phyloP scores from a whole-genome alignment of 768 basidiomycete genomes.

The Ramaria sp. region DNA sequence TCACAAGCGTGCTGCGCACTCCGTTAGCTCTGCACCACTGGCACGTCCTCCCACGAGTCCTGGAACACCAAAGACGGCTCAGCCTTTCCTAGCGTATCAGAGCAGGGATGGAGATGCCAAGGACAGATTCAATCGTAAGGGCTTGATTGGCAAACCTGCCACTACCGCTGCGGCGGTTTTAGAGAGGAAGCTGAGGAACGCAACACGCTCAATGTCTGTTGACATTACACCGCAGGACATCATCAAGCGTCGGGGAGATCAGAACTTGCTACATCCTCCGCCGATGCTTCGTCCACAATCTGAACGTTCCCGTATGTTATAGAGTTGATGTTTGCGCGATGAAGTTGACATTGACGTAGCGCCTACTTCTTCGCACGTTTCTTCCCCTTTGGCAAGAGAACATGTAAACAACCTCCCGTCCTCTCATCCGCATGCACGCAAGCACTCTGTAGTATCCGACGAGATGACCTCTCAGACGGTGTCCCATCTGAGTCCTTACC shows the following conservation, averaged over 20 bases:
- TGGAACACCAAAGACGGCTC: constrained; percentile 38
- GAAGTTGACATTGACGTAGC: background rate
- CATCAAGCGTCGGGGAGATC: constrained; percentile 14
- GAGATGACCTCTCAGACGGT: constrained; percentile 11
- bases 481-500: constrained; percentile 18
- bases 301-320: background rate
- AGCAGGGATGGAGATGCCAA: constrained; percentile 8
- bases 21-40: constrained; percentile 73
- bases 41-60: constrained; percentile 78
- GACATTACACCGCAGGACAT: constrained; percentile 43
- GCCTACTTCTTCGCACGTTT: constrained; percentile 5
- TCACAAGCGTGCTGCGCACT: constrained; percentile 68
- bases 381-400: constrained; percentile 5
- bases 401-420: constrained; percentile 7
- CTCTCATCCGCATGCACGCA: constrained; percentile 68
- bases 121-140: constrained; percentile 27
- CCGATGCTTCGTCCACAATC: background rate
- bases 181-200: constrained; percentile 37
- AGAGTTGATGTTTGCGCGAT: background rate
- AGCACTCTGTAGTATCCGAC: constrained; percentile 54
- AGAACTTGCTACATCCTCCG: constrained; percentile 5
- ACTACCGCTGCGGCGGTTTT: constrained; percentile 28
- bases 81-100: constrained; percentile 13
- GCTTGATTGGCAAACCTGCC: constrained; percentile 36
- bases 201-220: constrained; percentile 58